Evolutionary conservation across 805 yeast species (phyloP), one percentile per base, ranked within the genome.

Genomic region (Candida nitratophila): DNA sequence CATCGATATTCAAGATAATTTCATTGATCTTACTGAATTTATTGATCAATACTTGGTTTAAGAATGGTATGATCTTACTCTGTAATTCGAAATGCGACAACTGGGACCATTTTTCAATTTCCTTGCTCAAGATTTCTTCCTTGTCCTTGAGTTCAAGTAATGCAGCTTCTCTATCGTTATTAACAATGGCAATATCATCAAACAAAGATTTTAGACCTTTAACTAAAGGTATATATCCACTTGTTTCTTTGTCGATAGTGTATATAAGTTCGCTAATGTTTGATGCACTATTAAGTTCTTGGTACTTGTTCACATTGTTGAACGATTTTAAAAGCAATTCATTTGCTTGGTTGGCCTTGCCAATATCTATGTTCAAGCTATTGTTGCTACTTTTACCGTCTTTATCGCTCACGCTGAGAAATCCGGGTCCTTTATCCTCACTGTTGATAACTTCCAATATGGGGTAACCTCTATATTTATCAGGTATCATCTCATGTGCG

Each of bases 81-180:
- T 65, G 70, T 31, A 65, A 45, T 44, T 63, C 67, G 39, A 57
- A 52, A 51, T 65, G 70, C 3, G 68, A 56, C 9, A 43, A 38
- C 47, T 63, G 66, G 1, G 66, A 50, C 69, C 68, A 64, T 15
- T 48, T 48, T 16, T 49, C 51, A 9, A 65, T 55, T 40, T 62
- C 55, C 2, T 42, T 40, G 31, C 46, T 48, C 22, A 58, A 41
- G 10, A 16, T 8, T 7, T 40, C 44, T 19, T 36, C 43, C 26
- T 49, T 45, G 30, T 43, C 40, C 44, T 47, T 34, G 30, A 49
- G 22, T 19, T 46, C 46, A 27, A 14, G 15, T 5, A 29, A 19
- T 11, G 16, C 15, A 7, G 29, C 39, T 2, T 33, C 27, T 21
- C 8, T 37, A 17, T 11, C 40, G 30, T 9, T 41, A 26, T 31